Evolutionary conservation across 371 early-diverging fungal genomes (phyloP), one percentile per base, ranked within the genome.

Genomic region (Mucor lusitanicus): DNA sequence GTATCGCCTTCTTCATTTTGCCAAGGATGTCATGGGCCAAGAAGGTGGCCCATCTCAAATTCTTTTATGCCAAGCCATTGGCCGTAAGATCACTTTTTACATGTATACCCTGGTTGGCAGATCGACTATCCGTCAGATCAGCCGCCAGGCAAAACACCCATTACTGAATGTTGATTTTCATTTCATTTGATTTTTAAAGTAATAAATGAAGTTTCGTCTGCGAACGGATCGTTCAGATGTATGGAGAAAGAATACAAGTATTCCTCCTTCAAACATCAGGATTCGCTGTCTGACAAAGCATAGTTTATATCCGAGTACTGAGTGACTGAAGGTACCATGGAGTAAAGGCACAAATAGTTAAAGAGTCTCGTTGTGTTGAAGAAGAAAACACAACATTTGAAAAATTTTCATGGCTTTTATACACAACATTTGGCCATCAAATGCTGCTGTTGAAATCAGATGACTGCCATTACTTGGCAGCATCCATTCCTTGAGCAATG

Each of bases 331-430:
- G 32, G 66, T 66, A 66, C 66, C 59, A 66, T 59, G 39, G 30
- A 25, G 54, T 33, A n/a, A 58, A 59, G 46, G 58, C 53, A 66
- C 66, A 59, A 66, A 50, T 66, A 66, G 66, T 66, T 66, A 66
- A 66, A 66, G 66, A 66, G 66, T 59, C 66, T 66, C 66, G 66
- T 59, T 66, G 66, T 66, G 53, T 59, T 53, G 48, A 66, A 32
- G 59, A 59, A 66, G 53, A 65, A 65, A 46, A 58, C 9, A 57
- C 55, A 44, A 11, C 37, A 13, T 21, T 19, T 33, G 48, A 58
- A 63, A 33, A 61, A 28, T 61, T 55, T 55, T 55, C 19, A 28
- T 19, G 7, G 17, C 30, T 55, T 53, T 55, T 55, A 64, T 25
- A 58, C 64, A 44, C 44, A 7, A 7, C 4, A n/a, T n/a, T 33